Base-by-base conservation (phyloP, 2,329 filamentous ascomycete genomes). In the Fusarium goolgardi region DNA sequence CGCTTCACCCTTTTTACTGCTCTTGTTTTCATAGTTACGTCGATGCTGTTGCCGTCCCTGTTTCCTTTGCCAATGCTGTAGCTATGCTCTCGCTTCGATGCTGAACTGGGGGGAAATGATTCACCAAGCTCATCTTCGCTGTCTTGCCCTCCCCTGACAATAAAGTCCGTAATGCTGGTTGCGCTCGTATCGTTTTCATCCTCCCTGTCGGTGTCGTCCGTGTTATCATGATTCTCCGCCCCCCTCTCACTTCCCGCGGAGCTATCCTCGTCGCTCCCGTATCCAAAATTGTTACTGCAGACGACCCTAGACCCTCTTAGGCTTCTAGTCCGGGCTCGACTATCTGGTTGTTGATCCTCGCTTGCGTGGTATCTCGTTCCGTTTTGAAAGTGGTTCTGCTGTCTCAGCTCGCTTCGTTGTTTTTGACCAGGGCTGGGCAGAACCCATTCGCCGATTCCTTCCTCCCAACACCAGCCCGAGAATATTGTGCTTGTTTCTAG, bases 371-470 rank as follows among this genome's bases (percentile, higher is more conserved):
- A 45, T 41, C 45, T 50, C 29, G 47, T 44, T 40, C 59, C 31
- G 60, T 47, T 37, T 43, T 55, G 55, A n/a, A 21, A 47, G 35
- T 55, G 41, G 11, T 39, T 21, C 41, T 67, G 31, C 32, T 41
- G 50, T 53, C 57, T 54, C 45, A 44, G 29, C 53, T 61, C 52
- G 21, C 35, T 45, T 66, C 60, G 51, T 58, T 53, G 50, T 55
- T 70, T 65, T 21, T 56, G 37, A 18, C 40, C 53, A 34, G 70
- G 69, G 37, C 65, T 70, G 13, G 65, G 65, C 31, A 73, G 56
- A 35, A 80, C 76, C 79, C 79, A 81, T 59, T 81, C 79, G 53
- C 79, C 78, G 27, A 81, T 80, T 20, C 78, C 78, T 40, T 80
- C 78, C 49, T 81, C 79, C 79, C 79, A 81, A 40, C 71, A 70